phyloP scores from a whole-genome alignment of 305 asterid genomes.

The Fraxinus velutina region DNA sequence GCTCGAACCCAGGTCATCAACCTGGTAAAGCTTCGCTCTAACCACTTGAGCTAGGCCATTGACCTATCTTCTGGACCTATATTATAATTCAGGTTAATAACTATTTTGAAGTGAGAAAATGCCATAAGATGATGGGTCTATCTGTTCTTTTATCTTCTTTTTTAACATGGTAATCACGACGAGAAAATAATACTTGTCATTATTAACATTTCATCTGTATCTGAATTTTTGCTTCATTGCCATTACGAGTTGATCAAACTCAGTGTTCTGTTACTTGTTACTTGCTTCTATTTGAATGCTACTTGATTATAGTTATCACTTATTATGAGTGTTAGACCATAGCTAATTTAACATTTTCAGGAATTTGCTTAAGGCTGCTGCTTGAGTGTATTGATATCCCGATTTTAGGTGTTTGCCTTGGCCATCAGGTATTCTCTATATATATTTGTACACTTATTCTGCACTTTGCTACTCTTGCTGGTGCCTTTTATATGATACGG shows the following conservation, averaged over 20 bases:
- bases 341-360: slow-evolving; percentile 38
- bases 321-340: background rate
- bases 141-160: background rate
- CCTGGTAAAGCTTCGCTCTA: background rate
- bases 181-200: background rate
- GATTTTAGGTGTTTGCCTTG: slow-evolving; percentile 96
- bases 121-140: background rate
- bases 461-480: background rate
- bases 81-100: background rate
- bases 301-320: slow-evolving; percentile 20
- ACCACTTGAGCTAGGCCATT: background rate
- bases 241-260: background rate
- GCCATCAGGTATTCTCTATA: slow-evolving; percentile 72
- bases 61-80: background rate
- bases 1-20: background rate
- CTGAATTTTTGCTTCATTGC: background rate
- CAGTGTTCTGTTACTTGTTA: background rate
- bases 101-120: background rate
- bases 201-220: background rate
- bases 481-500: background rate
- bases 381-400: slow-evolving; percentile 88
- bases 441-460: background rate
- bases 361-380: slow-evolving; percentile 84
- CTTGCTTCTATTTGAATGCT: background rate
- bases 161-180: background rate